Base-by-base conservation (phyloP, 2,329 filamentous ascomycete genomes). In the Phialemonium atrogriseum region DNA sequence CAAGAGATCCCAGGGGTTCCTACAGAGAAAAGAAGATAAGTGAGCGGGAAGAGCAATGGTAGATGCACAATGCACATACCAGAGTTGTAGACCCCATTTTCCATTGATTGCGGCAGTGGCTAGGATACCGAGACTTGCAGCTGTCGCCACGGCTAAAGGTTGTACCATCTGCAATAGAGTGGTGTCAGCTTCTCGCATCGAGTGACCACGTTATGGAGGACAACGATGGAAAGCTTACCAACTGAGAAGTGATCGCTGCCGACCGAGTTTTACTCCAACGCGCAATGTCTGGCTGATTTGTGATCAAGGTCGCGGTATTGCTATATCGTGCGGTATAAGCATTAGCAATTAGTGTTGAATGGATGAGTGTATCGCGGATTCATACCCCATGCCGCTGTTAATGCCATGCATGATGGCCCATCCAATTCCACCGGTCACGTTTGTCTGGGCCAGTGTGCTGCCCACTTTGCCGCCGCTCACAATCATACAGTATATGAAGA, bases 331-430 rank as follows among this genome's bases (percentile, higher is more conserved):
- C 48, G 9, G 59, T 42, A 36, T 59, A 55, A 10, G 56, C 55
- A 21, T 58, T 54, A 25, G 16, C 16, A 14, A 30, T 23, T 8
- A 30, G 18, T n/a, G n/a, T n/a, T n/a, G n/a, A 14, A 30, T 21
- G 33, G 27, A 27, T 23, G 35, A 21, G n/a, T 22, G 27, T 18
- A 14, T 30, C 18, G n/a, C n/a, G n/a, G n/a, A n/a, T n/a, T 38
- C 28, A 38, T 28, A 51, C 7, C 58, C 56, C 44, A 62, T 50
- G 34, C 59, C 51, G 30, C 51, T 46, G 41, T 59, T 61, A 36
- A 62, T 54, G 24, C 55, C 58, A 11, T 42, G 41, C 39, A 60
- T 51, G 32, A 60, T 46, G 27, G 48, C 44, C 57, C 58, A 61
- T 18, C 55, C 58, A 1, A 58, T 48, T 3, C 41, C 42, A 1